Evolutionary conservation across 148 eudicot species (phyloP).

Genomic region (Silene conica): DNA sequence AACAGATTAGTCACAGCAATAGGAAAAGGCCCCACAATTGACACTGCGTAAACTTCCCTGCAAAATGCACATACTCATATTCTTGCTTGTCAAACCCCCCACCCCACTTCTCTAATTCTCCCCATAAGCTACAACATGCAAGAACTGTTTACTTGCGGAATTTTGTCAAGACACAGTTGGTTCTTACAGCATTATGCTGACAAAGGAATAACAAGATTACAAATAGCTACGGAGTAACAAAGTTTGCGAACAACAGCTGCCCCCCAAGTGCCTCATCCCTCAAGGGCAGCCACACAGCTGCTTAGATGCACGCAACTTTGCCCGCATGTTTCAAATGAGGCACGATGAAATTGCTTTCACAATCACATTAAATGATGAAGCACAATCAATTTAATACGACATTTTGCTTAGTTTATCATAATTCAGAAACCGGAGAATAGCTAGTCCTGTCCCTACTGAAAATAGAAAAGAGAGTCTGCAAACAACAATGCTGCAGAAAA

Average conservation of each 20-base stretch:
- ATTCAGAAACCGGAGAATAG: background rate
- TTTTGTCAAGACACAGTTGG: too few relatives aligned
- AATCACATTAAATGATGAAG: background rate
- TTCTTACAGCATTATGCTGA: too few relatives aligned
- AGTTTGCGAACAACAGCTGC: too few relatives aligned
- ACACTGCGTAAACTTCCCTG: slow-evolving; percentile 98
- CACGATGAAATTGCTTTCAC: background rate
- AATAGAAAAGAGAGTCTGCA: background rate
- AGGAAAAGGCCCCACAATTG: slow-evolving; percentile 96
- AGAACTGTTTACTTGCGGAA: too few relatives aligned
- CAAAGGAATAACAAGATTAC: too few relatives aligned
- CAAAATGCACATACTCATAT: slow-evolving; percentile 18
- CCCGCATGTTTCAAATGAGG: background rate
- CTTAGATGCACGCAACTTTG: background rate
- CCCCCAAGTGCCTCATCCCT: too few relatives aligned
- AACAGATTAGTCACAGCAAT: slow-evolving; percentile 90
- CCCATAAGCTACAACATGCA: background rate
- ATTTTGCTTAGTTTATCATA: background rate
- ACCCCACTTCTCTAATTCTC: background rate
- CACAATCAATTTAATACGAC: too few relatives aligned
- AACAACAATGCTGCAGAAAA: background rate
- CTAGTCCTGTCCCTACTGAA: background rate
- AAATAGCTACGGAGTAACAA: too few relatives aligned
- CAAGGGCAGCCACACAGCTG: too few relatives aligned
- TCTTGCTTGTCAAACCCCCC: background rate